A percentile compares a stretch with the other conserved stretches of the same genome.
phyloP scores from a whole-genome alignment of 1,284 basidiomycete species.

The Leccinum glutinopallens region DNA sequence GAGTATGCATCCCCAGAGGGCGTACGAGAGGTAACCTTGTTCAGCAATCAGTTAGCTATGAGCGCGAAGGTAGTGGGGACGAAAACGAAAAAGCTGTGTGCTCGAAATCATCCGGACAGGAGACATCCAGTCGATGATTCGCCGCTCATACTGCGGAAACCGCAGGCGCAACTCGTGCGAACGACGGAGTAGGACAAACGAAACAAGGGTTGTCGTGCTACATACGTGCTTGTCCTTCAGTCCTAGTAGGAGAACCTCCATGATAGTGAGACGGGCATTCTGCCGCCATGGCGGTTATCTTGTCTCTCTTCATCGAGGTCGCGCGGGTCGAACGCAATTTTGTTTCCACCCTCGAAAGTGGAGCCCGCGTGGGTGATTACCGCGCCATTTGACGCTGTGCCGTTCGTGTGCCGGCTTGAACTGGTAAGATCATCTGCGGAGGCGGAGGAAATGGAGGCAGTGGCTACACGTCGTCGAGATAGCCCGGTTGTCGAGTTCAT shows the following conservation, averaged over 20 bases:
- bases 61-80: constrained; percentile 29
- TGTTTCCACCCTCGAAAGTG: constrained; percentile 80
- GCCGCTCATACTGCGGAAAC: constrained; percentile 27
- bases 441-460: constrained; percentile 40
- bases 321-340: constrained; percentile 92
- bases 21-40: constrained; percentile 95
- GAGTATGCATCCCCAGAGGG: constrained; percentile 91
- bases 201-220: constrained; percentile 11
- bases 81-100: background rate
- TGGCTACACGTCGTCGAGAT: constrained; percentile 54
- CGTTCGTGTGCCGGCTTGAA: constrained; percentile 35
- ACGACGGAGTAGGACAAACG: background rate
- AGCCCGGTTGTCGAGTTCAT: constrained; percentile 50
- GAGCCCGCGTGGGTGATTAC: constrained; percentile 60
- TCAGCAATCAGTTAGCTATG: constrained; percentile 26
- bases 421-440: constrained; percentile 37
- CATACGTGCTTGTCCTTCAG: constrained; percentile 87
- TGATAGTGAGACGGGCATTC: constrained; percentile 85
- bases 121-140: background rate
- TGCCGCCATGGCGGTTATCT: constrained; percentile 63
- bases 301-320: constrained; percentile 85
- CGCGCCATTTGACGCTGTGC: constrained; percentile 33
- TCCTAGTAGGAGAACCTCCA: constrained; percentile 95
- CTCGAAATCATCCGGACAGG: constrained; percentile 12
- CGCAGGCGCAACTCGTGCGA: constrained; percentile 13